Evolutionary conservation across 225 moss, liverwort and hornwort species (phyloP).

Genomic region (Anthoceros angustus): DNA sequence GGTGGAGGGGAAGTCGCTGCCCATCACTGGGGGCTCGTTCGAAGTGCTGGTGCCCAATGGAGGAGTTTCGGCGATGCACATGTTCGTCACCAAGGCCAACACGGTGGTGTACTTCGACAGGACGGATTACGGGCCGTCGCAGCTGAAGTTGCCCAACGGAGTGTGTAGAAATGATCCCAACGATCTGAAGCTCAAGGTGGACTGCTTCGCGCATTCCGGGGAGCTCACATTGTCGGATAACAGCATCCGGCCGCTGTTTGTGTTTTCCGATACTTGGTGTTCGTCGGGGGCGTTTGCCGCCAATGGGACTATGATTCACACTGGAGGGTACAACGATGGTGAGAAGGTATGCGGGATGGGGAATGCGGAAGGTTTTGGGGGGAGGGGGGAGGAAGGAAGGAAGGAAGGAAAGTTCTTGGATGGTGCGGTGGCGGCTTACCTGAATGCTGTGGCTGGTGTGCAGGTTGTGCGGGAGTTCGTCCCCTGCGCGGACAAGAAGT

Average conservation of each 20-base stretch:
- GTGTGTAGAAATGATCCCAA: slow-evolving; percentile 27
- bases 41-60: slow-evolving; percentile 6
- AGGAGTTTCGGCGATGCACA: slow-evolving; percentile 9
- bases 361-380: no score
- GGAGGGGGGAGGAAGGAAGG: no score
- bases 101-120: slow-evolving; percentile 6
- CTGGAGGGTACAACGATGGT: slow-evolving; percentile 63
- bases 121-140: slow-evolving; percentile 6
- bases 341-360: neutral
- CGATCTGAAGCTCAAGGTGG: slow-evolving; percentile 32
- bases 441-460: slow-evolving; percentile 6
- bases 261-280: slow-evolving; percentile 49
- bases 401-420: neutral
- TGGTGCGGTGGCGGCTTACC: slow-evolving; percentile 19
- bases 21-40: neutral
- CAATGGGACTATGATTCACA: slow-evolving; percentile 41
- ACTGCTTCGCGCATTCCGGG: slow-evolving; percentile 57
- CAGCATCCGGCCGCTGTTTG: slow-evolving; percentile 24
- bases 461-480: neutral
- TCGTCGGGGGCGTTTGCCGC: slow-evolving; percentile 37
- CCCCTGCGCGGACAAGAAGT: neutral
- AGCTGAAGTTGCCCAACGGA: slow-evolving; percentile 10
- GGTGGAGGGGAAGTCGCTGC: neutral
- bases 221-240: slow-evolving; percentile 20
- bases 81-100: neutral